Evolutionary conservation across 306 rosid genomes (phyloP).

Genomic region (Ammopiptanthus mongolicus): DNA sequence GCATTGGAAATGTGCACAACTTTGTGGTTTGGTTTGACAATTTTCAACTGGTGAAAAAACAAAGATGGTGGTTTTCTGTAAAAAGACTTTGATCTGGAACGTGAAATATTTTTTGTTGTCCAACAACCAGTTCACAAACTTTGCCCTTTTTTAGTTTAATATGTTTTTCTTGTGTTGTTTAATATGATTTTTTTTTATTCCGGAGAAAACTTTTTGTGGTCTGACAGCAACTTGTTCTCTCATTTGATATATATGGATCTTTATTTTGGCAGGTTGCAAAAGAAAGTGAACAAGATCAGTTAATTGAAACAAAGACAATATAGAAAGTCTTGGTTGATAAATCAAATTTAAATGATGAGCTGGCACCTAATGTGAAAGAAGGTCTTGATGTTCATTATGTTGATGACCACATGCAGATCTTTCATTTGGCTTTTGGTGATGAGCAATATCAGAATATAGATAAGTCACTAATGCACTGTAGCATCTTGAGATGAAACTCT

Average conservation of each 20-base stretch:
- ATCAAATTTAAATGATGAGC: conserved; percentile 68
- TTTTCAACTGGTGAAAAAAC: not conserved
- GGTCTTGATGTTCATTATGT: conserved; percentile 95
- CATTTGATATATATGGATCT: conserved; percentile 8
- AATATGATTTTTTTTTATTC: not conserved
- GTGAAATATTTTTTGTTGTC: not conserved
- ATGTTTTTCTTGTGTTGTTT: not conserved
- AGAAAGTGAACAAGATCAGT: conserved; percentile 31
- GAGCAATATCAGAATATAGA: conserved; percentile 25
- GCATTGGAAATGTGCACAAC: conserved; percentile 19
- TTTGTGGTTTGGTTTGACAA: not conserved
- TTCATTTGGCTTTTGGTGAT: conserved; percentile 58
- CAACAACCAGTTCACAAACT: not conserved
- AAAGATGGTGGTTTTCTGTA: not conserved
- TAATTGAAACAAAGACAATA: conserved; percentile 31
- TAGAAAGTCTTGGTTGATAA: conserved; percentile 60
- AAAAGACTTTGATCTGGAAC: not conserved
- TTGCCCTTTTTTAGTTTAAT: not conserved
- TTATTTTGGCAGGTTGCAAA: conserved; percentile 49
- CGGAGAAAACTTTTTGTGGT: not conserved
- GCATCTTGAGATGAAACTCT: conserved; percentile 12
- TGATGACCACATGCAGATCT: conserved; percentile 72
- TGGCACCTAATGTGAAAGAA: conserved; percentile 82
- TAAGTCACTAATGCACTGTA: conserved; percentile 14
- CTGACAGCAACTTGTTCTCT: not conserved